phyloP scores from a whole-genome alignment of 345 rosid species.

The Trapa bicornis region DNA sequence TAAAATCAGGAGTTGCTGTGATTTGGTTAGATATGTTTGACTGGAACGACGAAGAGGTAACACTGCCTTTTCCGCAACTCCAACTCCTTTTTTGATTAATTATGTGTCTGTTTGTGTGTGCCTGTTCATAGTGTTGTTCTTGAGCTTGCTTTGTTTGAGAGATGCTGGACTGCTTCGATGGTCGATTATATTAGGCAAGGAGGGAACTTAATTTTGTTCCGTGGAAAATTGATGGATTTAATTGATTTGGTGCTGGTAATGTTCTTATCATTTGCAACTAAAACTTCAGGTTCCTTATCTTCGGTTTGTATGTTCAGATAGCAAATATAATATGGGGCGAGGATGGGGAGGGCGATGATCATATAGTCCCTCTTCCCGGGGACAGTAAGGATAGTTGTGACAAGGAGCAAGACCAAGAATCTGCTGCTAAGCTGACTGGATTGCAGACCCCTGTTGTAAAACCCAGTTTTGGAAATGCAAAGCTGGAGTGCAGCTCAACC shows the following conservation, averaged over 20 bases:
- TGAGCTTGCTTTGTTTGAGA: no score
- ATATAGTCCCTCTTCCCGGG: slow-evolving; percentile 60
- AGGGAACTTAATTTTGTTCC: background rate
- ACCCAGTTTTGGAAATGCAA: slow-evolving; percentile 26
- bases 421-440: slow-evolving; percentile 26
- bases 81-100: no score
- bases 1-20: slow-evolving; percentile 17
- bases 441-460: slow-evolving; percentile 30
- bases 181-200: no score
- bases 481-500: slow-evolving; percentile 33
- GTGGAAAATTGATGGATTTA: background rate
- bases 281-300: background rate
- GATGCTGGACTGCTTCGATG: no score
- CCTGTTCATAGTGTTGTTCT: no score
- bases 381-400: slow-evolving; percentile 30
- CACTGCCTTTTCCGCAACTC: background rate
- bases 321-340: slow-evolving; percentile 82
- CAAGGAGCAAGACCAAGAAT: slow-evolving; percentile 38
- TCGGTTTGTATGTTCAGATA: slow-evolving; percentile 40
- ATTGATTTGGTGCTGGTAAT: background rate
- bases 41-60: slow-evolving; percentile 99
- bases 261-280: background rate
- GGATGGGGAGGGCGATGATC: slow-evolving; percentile 55
- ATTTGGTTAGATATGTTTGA: slow-evolving; percentile 67
- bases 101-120: no score